Evolutionary conservation across 331 rosid genomes (phyloP).

Genomic region (Dryas integrifolia): DNA sequence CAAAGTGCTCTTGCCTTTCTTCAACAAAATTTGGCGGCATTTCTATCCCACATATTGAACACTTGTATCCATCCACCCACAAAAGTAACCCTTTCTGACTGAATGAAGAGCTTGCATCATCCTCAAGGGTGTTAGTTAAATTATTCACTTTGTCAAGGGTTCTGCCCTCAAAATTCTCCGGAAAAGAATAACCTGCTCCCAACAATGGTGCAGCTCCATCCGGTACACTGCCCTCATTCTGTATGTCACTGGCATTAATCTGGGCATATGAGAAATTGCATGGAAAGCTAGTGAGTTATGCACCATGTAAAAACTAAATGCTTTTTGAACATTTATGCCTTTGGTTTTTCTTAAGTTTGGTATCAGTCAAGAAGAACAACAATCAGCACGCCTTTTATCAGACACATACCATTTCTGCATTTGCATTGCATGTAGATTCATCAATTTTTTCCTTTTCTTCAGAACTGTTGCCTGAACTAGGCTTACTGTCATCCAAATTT

Average conservation of each 20-base stretch:
- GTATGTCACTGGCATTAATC: conserved; percentile 20
- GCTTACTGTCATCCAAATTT: conserved; percentile 33
- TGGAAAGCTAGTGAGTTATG: conserved; percentile 8
- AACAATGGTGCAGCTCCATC: conserved; percentile 15
- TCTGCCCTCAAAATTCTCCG: conserved; percentile 30
- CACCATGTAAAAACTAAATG: not conserved
- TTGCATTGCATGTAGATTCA: conserved; percentile 19
- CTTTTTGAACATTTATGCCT: not conserved
- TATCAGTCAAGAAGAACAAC: conserved; percentile 20
- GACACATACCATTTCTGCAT: conserved; percentile 23
- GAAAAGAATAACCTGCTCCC: conserved; percentile 36
- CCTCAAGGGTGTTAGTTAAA: conserved; percentile 24
- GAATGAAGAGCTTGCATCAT: conserved; percentile 33
- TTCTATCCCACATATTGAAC: conserved; percentile 82
- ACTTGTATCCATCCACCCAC: conserved; percentile 78
- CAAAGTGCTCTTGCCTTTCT: conserved; percentile 75
- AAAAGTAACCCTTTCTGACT: conserved; percentile 30
- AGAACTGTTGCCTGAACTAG: conserved; percentile 25
- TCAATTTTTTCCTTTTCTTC: conserved; percentile 31
- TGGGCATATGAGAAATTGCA: conserved; percentile 23
- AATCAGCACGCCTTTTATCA: not conserved
- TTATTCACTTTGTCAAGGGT: conserved; percentile 24
- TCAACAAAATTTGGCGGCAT: conserved; percentile 65
- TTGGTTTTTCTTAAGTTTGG: not conserved
- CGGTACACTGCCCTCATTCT: not conserved